phyloP scores from a whole-genome alignment of 768 basidiomycete species.

The Termitomyces titanicus region DNA sequence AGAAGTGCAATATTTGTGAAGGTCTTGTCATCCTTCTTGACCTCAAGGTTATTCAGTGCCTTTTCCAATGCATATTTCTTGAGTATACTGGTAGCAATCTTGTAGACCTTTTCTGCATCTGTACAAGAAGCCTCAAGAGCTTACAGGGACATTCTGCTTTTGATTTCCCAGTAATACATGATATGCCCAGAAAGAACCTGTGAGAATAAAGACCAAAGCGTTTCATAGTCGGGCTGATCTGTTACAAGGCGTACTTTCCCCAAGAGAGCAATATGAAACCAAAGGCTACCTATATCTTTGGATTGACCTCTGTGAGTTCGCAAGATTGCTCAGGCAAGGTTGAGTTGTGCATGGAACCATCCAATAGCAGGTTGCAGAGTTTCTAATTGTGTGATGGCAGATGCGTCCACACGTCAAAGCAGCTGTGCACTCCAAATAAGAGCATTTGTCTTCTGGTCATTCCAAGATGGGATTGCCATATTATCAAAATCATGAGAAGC shows the following conservation, averaged over 20 bases:
- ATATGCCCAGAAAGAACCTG: neutral
- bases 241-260: neutral
- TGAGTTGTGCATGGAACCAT: neutral
- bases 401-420: neutral
- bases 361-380: neutral
- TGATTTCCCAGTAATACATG: neutral
- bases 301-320: neutral
- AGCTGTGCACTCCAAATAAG: neutral
- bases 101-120: neutral
- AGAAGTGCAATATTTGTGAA: too few species aligned
- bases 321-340: neutral
- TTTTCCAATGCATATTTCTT: neutral
- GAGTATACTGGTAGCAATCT: neutral
- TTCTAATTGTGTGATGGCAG: neutral
- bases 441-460: neutral
- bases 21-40: neutral
- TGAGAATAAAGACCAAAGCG: neutral
- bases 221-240: neutral
- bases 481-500: neutral
- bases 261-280: neutral
- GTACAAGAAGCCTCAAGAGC: neutral
- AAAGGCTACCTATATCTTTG: neutral
- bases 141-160: neutral
- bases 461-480: neutral
- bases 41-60: neutral